Base-by-base conservation (phyloP, 768 basidiomycete species). In the Suillus placidus region DNA sequence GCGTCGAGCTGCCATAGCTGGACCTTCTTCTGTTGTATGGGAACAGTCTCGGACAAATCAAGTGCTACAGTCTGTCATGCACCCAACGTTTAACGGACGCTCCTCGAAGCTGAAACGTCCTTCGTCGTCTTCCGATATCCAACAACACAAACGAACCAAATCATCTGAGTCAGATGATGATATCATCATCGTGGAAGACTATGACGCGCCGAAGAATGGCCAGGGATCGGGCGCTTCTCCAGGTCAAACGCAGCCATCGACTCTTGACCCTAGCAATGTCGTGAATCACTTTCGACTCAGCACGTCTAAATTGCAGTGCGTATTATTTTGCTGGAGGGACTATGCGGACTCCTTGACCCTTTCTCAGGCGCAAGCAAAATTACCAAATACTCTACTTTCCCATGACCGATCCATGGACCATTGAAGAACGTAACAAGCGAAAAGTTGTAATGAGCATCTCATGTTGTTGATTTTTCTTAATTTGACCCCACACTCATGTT, bases 351-450 rank as follows among this genome's bases (percentile, higher is more conserved):
- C 57, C 35, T 26, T 1, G 18, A 18, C 47, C 30, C 16, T 23
- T 6, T 64, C 66, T 20, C 47, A 77, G 77, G 66, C 69, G 64
- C 49, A 71, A 82, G 69, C 79, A 85, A 65, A 82, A 90, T 54
- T 95, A 92, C 72, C 95, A 97, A 73, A 85, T 97, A 20, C 80
- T 97, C 37, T 91, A 88, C 71, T 95, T 95, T 70, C 90, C 92
- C 1, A 84, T 95, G 78, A 83, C 81, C 0, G 79, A 82, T 2
- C 88, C 91, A 7, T 77, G 95, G 60, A 82, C 82, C 2, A 83
- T 86, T 14, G 61, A 71, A 32, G 85, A 94, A 72, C 85, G 81
- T 66, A 71, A 67, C 57, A 67, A 69, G 52, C 80, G 84, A 63
- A 88, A 82, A 72, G 79, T 82, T 6, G 84, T 93, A 30, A 84